phyloP scores from a whole-genome alignment of 495 filamentous ascomycete genomes.

The Aspergillus mulundensis region DNA sequence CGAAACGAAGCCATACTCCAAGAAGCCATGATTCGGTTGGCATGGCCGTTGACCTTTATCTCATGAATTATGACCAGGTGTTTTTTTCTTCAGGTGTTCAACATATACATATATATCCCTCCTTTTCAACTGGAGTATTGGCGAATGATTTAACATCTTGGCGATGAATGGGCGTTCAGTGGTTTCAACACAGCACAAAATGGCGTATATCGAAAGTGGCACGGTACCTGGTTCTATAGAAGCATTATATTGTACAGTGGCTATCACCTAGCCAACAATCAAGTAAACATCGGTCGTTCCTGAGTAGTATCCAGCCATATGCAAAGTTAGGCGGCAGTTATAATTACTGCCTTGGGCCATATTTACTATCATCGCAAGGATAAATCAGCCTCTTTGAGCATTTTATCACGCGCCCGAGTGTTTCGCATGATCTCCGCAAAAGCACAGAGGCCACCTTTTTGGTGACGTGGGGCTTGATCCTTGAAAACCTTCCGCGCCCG shows the following conservation, averaged over 20 bases:
- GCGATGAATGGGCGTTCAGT: neutral
- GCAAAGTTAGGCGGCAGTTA: neutral
- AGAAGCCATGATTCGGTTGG: slow-evolving; percentile 2
- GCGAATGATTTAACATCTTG: slow-evolving; percentile 4
- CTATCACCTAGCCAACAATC: neutral
- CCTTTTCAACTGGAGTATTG: slow-evolving; percentile 13
- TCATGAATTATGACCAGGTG: neutral
- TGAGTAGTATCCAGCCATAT: neutral
- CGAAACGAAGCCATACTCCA: slow-evolving; percentile 49
- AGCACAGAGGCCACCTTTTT: slow-evolving; percentile 8
- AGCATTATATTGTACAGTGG: neutral
- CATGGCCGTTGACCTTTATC: neutral
- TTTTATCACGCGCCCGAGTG: neutral
- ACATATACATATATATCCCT: slow-evolving; percentile 18
- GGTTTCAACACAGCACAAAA: slow-evolving; percentile 4
- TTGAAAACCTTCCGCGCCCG: slow-evolving; percentile 19
- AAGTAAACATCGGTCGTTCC: neutral
- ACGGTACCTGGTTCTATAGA: neutral
- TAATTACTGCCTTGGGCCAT: neutral
- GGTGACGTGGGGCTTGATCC: slow-evolving; percentile 33
- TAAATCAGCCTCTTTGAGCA: neutral
- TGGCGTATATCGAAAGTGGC: neutral
- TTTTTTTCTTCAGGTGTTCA: slow-evolving; percentile 7
- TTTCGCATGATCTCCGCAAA: neutral
- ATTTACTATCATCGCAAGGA: neutral